Evolutionary conservation across 2,329 filamentous ascomycete genomes (phyloP), one percentile per base, ranked within the genome.

Genomic region (Ilyonectria destructans): DNA sequence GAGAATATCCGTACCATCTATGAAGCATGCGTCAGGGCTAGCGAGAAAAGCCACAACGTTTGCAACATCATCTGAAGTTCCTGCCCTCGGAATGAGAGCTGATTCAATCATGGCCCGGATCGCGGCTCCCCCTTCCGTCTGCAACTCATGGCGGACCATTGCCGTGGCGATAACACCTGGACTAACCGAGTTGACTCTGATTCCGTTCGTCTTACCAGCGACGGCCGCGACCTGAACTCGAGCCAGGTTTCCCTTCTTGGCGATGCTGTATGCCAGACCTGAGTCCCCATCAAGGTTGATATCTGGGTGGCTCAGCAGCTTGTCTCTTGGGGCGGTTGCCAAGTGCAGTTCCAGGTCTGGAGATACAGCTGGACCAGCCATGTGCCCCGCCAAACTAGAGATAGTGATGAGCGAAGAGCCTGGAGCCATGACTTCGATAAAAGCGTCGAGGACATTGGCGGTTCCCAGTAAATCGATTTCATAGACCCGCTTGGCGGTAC

Each of bases 141-240:
- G 49, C 12, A 52, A n/a, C 49, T 51, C 48, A 7, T 33, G 29
- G n/a, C 49, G 49, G 4, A 21, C n/a, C 29, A 52, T 35, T 35
- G 29, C 29, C 29, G 49, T 35, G 12, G 29, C 49, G 33, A 35
- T 33, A 8, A 46, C 56, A 12, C 56, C 56, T 13, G 56, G 26
- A 15, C 56, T 58, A 40, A 58, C 15, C 15, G 23, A 46, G 56
- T 58, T 58, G 33, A 48, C 40, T 21, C 56, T 48, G 15, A 31
- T 40, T 4, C 40, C 37, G 17, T 43, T 40, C 37, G 6, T 29
- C 17, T 31, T 19, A n/a, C 56, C 40, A 2, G 56, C 40, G 2
- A 9, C 26, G 9, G 56, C 56, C 5, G 17, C 37, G 5, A 40
- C 17, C 43, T 58, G 40, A 2, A 58, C 26, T 12, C 40, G 56